Conservation (phyloP, 345 rosid genomes). For the Chamaenerion angustifolium region DNA sequence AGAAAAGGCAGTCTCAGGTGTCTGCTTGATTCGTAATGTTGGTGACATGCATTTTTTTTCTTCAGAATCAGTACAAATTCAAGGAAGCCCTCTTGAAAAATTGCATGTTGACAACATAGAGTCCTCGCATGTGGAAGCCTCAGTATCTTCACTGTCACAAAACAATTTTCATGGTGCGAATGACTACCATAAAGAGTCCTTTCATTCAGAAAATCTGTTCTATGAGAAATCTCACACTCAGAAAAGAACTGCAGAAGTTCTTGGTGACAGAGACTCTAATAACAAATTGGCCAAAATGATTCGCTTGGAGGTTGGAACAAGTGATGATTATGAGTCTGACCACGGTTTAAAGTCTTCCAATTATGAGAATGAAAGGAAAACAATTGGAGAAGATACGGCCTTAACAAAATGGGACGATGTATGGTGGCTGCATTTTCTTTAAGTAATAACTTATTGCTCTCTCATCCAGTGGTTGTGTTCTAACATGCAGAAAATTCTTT, state of each 20-base stretch:
- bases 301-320: constrained; percentile 7
- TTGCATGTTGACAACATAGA: constrained; percentile 11
- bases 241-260: constrained; percentile 38
- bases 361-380: too few species aligned
- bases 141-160: constrained; percentile 12
- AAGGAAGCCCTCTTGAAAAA: constrained; percentile 13
- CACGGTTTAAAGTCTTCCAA: too few species aligned
- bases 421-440: too few species aligned
- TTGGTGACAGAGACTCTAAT: constrained; percentile 16
- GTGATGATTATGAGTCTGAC: too few species aligned
- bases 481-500: constrained; percentile 9
- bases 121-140: constrained; percentile 12
- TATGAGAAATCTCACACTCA: constrained; percentile 23
- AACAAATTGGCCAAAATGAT: constrained; percentile 14
- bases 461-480: too few species aligned
- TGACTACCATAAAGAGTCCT: constrained; percentile 9
- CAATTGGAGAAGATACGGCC: too few species aligned
- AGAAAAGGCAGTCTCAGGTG: constrained; percentile 5
- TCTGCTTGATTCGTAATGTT: constrained; percentile 6
- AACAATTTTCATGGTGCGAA: constrained; percentile 8
- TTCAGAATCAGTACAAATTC: constrained; percentile 15
- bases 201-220: constrained; percentile 8
- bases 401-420: too few species aligned
- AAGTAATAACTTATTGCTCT: too few species aligned
- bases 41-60: background rate